Base-by-base conservation (phyloP, 257 asterid species). In the Gardenia jasminoides region DNA sequence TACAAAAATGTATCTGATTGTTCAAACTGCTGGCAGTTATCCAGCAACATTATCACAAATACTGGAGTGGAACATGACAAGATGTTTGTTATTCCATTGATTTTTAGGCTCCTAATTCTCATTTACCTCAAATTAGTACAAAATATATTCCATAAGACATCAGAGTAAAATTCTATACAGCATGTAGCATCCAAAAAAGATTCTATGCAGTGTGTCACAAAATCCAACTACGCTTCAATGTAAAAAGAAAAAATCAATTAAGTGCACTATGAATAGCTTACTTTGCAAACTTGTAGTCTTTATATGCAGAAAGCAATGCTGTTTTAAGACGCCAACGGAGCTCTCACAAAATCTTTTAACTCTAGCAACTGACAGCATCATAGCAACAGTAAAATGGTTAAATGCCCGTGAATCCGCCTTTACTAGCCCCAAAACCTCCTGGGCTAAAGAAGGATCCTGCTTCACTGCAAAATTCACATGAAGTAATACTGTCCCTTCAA, bases 401-500 rank as follows among this genome's bases (percentile, higher is more conserved):
- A 93, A 88, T 31, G 91, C 92, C 80, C 96, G 83, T 24, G 88
- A 81, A 81, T 93, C 94, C 73, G 82, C 81, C 82, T 90, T 88
- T 69, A 92, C 94, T 58, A 93, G 79, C 82, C 89, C 93, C 77
- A 92, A 81, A 64, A 93, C 88, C 87, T 90, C 97, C 88, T 87
- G 91, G 72, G 92, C 98, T 81, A 93, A 83, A 5, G 98, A 92
- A 10, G 94, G 93, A 64, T 93, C 94, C 88, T 93, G 97, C 86
- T 92, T 93, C 67, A 92, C 96, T 4, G 97, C 94, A 68, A 93
- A 93, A 88, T 91, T 92, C 83, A 93, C 90, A 78, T 93, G 97
- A 81, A 93, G 94, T 86, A 93, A 82, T 70, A 92, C 98, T 44
- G 98, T 93, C 86, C 97, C 98, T 80, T 93, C 97, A 19, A 92